Base-by-base conservation (phyloP, 495 filamentous ascomycete genomes). In the Penicillium bialowiezense region DNA sequence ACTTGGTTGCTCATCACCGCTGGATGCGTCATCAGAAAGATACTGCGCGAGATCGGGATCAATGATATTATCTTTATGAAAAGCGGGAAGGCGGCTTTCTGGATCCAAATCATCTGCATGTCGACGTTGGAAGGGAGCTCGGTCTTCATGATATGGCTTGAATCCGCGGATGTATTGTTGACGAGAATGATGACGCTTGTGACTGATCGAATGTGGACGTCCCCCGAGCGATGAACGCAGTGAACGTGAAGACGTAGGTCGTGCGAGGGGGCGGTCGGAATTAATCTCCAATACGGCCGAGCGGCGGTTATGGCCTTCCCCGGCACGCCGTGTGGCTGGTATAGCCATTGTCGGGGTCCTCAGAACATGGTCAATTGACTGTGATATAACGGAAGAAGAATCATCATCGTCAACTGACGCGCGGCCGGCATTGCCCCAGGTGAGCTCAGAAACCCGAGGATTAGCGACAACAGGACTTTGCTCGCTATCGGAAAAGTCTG, bases 61-160 rank as follows among this genome's bases (percentile, higher is more conserved):
- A 61, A 97, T 97, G 54, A 99, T 96, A 58, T 89, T 97, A 62
- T 99, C 95, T 55, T 90, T 90, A 60, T 97, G 95, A 57, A 98
- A 97, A 21, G 92, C 90, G 28, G 91, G 86, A 7, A 96, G 76
- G 12, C 82, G 79, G n/a, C 80, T 74, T 45, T 83, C 83, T 41
- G 74, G 77, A 14, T 72, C 67, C 21, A 81, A 71, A 40, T 96
- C 88, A 44, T 84, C 83, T 15, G 55, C 65, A 39, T 80, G 73
- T 29, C 84, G 82, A 39, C 86, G 85, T 52, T 96, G 91, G 58
- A 97, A 99, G 2, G 95, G 95, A 3, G 89, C 95, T 51, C 88
- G 80, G 41, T 96, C 89, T 66, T 76, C 86, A 73, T 76, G 85
- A 65, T 55, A 85, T 64, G 71, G 54, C 48, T 78, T 82, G 43